phyloP scores from a whole-genome alignment of 2,329 filamentous ascomycete genomes.

The Periconia sp. region DNA sequence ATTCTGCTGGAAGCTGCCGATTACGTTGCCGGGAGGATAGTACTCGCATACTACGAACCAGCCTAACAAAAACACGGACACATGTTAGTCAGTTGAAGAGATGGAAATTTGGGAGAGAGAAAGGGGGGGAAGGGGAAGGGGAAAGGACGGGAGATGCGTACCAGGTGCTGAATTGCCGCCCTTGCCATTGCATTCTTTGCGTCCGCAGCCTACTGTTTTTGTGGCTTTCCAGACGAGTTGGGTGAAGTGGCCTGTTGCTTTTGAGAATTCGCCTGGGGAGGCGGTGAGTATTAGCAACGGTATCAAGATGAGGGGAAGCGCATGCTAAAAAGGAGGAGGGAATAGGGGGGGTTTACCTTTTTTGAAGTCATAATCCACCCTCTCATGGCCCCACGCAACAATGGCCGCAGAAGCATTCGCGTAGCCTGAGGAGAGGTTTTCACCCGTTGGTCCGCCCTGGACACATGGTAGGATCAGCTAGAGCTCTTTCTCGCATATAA shows the following conservation, averaged over 20 bases:
- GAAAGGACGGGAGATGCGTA: slow-evolving; percentile 8
- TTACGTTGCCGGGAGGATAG: slow-evolving; percentile 44
- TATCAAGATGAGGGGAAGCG: too few species aligned
- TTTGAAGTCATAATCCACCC: slow-evolving; percentile 64
- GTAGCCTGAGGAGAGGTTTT: slow-evolving; percentile 76
- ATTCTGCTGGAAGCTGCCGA: slow-evolving; percentile 41
- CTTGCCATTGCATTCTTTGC: slow-evolving; percentile 21
- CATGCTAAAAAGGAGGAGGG: slow-evolving; percentile 46
- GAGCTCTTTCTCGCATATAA: too few species aligned
- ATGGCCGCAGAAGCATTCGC: slow-evolving; percentile 64
- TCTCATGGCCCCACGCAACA: slow-evolving; percentile 70
- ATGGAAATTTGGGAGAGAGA: not conserved
- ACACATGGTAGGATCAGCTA: not conserved
- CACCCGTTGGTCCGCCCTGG: slow-evolving; percentile 69
- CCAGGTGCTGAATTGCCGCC: slow-evolving; percentile 27
- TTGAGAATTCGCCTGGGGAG: slow-evolving; percentile 60
- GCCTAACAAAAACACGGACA: too few species aligned
- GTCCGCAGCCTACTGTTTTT: slow-evolving; percentile 25
- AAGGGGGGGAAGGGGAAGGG: not conserved
- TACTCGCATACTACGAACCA: slow-evolving; percentile 46
- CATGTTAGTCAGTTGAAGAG: too few species aligned
- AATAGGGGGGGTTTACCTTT: slow-evolving; percentile 59
- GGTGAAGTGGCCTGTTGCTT: slow-evolving; percentile 33
- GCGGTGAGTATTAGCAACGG: too few species aligned
- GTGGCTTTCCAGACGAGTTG: slow-evolving; percentile 34